phyloP scores from a whole-genome alignment of 176 grass and related monocot genomes.

The Areca catechu region DNA sequence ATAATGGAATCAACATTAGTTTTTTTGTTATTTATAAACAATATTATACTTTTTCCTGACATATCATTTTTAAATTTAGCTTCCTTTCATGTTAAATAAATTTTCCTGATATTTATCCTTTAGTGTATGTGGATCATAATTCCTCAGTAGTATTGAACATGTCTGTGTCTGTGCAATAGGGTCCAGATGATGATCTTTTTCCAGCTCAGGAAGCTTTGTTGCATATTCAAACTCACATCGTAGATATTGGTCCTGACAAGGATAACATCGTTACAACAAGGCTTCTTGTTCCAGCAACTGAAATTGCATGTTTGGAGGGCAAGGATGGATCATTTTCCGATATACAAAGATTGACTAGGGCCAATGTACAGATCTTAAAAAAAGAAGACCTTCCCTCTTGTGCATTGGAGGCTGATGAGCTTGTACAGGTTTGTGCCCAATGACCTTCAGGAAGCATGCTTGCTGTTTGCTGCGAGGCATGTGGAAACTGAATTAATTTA shows the following conservation, averaged over 20 bases:
- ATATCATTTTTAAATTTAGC: no score
- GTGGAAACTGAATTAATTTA: not conserved
- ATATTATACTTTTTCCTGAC: no score
- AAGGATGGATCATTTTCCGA: conserved; percentile 71
- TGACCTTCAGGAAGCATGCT: conserved; percentile 7
- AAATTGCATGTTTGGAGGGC: conserved; percentile 80
- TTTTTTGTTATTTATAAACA: no score
- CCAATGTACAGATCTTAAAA: conserved; percentile 89
- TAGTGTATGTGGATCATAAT: no score
- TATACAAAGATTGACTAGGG: conserved; percentile 73
- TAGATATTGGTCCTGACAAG: conserved; percentile 90
- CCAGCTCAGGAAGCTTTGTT: conserved; percentile 90
- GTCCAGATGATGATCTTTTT: conserved; percentile 84
- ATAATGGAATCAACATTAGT: no score
- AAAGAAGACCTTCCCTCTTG: conserved; percentile 78
- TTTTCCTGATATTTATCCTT: no score
- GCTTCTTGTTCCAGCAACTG: conserved; percentile 77
- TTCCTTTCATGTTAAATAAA: no score
- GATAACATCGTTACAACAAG: conserved; percentile 93
- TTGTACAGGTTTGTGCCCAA: conserved; percentile 75
- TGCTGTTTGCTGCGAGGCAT: no score
- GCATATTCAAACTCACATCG: conserved; percentile 90
- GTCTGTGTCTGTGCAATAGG: conserved; percentile 34
- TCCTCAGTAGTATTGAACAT: not conserved
- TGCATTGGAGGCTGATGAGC: conserved; percentile 75